Evolutionary conservation across 768 basidiomycete genomes (phyloP).

Genomic region (Mycena maculata): DNA sequence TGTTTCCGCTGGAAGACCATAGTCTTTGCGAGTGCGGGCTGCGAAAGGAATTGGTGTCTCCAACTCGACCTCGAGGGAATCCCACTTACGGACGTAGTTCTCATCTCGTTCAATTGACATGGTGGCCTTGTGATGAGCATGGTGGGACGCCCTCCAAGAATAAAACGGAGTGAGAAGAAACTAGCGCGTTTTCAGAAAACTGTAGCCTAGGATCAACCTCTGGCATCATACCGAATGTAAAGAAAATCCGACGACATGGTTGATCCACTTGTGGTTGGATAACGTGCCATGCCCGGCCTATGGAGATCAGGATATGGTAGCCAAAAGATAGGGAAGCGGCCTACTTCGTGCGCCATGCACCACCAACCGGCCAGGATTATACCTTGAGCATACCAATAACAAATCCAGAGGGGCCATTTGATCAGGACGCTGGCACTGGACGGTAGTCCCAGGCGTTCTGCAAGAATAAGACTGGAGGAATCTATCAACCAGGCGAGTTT

Average conservation of each 20-base stretch:
- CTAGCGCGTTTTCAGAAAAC: conserved; percentile 45
- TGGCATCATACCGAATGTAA: conserved; percentile 47
- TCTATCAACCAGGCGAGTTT: conserved; percentile 53
- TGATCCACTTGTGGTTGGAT: conserved; percentile 44
- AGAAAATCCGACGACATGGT: conserved; percentile 39
- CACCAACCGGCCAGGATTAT: conserved; percentile 56
- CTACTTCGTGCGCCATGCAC: conserved; percentile 55
- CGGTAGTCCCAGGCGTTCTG: conserved; percentile 14
- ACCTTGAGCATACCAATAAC: conserved; percentile 58
- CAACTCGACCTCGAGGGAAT: neutral
- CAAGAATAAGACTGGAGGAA: conserved; percentile 10
- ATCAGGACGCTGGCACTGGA: conserved; percentile 23
- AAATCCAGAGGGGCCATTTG: conserved; percentile 47
- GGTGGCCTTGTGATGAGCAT: conserved; percentile 65
- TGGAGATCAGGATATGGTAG: neutral
- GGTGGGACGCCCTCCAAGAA: conserved; percentile 76
- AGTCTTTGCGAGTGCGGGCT: conserved; percentile 53
- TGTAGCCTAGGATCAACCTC: conserved; percentile 48
- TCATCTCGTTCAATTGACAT: conserved; percentile 77
- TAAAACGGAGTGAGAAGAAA: conserved; percentile 68
- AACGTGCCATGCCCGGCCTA: conserved; percentile 54
- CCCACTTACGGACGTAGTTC: conserved; percentile 63
- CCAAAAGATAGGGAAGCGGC: neutral
- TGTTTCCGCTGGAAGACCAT: conserved; percentile 56
- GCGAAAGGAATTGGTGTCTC: neutral